phyloP scores from a whole-genome alignment of 352 stramenopile species.

The Pythium coloratum region DNA sequence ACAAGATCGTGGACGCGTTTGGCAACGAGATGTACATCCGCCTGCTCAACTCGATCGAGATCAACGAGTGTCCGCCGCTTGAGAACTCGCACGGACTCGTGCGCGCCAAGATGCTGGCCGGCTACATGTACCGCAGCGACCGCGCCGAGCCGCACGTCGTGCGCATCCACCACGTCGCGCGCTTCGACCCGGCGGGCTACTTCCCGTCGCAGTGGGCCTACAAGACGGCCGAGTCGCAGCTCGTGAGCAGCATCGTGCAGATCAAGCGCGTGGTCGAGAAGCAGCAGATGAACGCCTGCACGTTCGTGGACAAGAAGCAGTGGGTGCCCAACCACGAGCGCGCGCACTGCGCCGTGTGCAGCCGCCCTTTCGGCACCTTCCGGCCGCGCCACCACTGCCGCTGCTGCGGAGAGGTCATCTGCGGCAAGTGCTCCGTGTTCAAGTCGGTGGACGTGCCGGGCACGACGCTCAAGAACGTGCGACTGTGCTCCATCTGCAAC shows the following conservation, averaged over 20 bases:
- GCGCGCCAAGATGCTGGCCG: constrained; percentile 75
- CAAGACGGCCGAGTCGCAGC: constrained; percentile 81
- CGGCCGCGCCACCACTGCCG: constrained; percentile 83
- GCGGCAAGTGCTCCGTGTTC: constrained; percentile 84
- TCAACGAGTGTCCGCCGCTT: constrained; percentile 78
- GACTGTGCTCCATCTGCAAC: constrained; percentile 84
- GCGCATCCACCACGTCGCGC: constrained; percentile 76
- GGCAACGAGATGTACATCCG: constrained; percentile 87
- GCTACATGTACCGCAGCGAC: constrained; percentile 80
- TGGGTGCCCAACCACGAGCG: constrained; percentile 82
- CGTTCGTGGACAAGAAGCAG: constrained; percentile 79
- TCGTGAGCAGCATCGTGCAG: constrained; percentile 77
- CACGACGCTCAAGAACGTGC: constrained; percentile 80
- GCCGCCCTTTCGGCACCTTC: constrained; percentile 71
- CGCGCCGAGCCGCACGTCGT: constrained; percentile 65
- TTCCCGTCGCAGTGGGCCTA: constrained; percentile 82
- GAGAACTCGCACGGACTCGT: constrained; percentile 86
- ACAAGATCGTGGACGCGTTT: constrained; percentile 80
- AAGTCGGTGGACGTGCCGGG: constrained; percentile 79
- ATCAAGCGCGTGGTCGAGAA: constrained; percentile 82
- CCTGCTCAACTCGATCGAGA: constrained; percentile 79
- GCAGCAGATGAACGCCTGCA: constrained; percentile 85
- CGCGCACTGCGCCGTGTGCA: constrained; percentile 74
- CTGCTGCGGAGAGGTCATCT: constrained; percentile 88
- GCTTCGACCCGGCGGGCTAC: constrained; percentile 73